Evolutionary conservation across 352 stramenopile species (phyloP), one percentile per base, ranked within the genome.

Genomic region (Phytopythium aichiense): DNA sequence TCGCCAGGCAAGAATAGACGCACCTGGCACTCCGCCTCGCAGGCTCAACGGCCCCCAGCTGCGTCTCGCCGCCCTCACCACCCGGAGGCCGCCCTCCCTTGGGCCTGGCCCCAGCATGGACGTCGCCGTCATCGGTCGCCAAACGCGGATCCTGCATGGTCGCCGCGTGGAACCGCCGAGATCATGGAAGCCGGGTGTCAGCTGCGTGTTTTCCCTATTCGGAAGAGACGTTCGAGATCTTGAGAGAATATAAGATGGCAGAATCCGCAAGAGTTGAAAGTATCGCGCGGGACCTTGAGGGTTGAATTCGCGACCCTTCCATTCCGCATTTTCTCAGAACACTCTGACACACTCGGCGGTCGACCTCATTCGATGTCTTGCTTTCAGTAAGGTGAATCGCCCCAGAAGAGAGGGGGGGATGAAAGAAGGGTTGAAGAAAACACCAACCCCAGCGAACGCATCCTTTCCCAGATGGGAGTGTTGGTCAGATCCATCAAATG

Each of bases 241-340:
- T 37, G 2, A 25, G 18, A 22, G 8, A 37, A 12, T 5, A 40
- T 25, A 6, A 11, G 6, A 2, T 11, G 12, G 3, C 23, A 22
- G 12, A 45, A 49, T 48, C 52, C 52, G 52, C 52, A 58, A n/a
- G n/a, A n/a, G 4, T 5, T 7, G n/a, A 31, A 48, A 2, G n/a
- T 22, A 11, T 16, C 8, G 52, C 18, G 33, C 12, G 20, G 33
- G 18, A 48, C 20, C 33, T 46, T 16, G 33, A 13, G 2, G 31
- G 52, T 0, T 30, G 48, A 12, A 58, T 46, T 42, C 48, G 23
- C 23, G 23, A 11, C 28, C 13, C 12, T 33, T 28, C 31, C 52
- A 13, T 28, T 58, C 20, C 35, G 33, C 52, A 58, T 48, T 58
- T 58, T 58, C 52, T 58, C 52, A 58, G 52, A 58, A 58, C 52